Evolutionary conservation across 2,329 filamentous ascomycete genomes (phyloP).

Genomic region (Alternaria novae-zelandiae): DNA sequence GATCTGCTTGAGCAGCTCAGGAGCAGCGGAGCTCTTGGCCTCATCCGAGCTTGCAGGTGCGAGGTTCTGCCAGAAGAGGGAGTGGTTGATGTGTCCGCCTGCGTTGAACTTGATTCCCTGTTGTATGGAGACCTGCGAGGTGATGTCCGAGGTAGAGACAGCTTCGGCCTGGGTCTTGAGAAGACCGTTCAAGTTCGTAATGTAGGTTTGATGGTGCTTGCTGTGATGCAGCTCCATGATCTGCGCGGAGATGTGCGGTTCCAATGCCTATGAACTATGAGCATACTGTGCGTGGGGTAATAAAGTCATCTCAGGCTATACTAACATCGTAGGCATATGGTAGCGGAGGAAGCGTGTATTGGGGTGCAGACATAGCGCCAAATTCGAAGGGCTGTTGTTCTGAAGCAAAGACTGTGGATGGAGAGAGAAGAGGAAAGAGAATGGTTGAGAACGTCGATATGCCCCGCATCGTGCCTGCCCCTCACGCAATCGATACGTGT

Average conservation of each 20-base stretch:
- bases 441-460: slow-evolving; percentile 14
- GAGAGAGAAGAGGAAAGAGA: slow-evolving; percentile 22
- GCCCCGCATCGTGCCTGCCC: slow-evolving; percentile 33
- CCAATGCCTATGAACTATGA: slow-evolving; percentile 63
- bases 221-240: slow-evolving; percentile 84
- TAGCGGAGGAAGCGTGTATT: slow-evolving; percentile 68
- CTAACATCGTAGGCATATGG: slow-evolving; percentile 75
- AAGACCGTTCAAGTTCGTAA: slow-evolving; percentile 75
- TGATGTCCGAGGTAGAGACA: slow-evolving; percentile 63
- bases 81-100: slow-evolving; percentile 92
- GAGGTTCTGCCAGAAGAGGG: slow-evolving; percentile 89
- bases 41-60: slow-evolving; percentile 65
- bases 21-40: slow-evolving; percentile 62
- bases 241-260: slow-evolving; percentile 75
- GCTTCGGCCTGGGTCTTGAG: slow-evolving; percentile 66
- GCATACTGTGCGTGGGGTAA: neutral
- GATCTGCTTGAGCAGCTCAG: slow-evolving; percentile 67
- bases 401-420: slow-evolving; percentile 23
- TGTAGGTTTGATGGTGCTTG: slow-evolving; percentile 81
- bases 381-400: slow-evolving; percentile 46
- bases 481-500: slow-evolving; percentile 14
- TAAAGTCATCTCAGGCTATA: slow-evolving; percentile 7
- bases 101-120: slow-evolving; percentile 83
- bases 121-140: slow-evolving; percentile 71
- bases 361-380: slow-evolving; percentile 46